These are phyloP conservation scores for Cymodocea nodosa DNA, from an alignment of 116 monocot genomes.

Conservation along the genomic window DNA sequence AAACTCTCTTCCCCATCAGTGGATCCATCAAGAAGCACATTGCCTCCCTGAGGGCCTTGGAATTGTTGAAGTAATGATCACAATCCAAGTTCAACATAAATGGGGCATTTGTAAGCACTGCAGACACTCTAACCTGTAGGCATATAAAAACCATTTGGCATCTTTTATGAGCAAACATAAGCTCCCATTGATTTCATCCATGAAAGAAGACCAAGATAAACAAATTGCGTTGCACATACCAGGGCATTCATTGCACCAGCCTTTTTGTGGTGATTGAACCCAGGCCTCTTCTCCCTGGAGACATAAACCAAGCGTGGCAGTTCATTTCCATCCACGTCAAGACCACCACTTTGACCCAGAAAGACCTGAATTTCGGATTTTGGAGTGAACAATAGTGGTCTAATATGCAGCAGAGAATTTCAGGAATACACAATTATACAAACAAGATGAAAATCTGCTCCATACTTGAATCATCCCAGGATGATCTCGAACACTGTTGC, in stretches of 20 bases:
- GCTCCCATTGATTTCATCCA: not conserved
- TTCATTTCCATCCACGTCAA: slow-evolving; percentile 71
- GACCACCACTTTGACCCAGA: slow-evolving; percentile 78
- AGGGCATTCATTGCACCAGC: slow-evolving; percentile 84
- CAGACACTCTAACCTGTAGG: slow-evolving; percentile 76
- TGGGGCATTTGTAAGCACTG: slow-evolving; percentile 81
- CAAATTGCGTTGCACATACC: slow-evolving; percentile 15
- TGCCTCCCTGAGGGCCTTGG: slow-evolving; percentile 72
- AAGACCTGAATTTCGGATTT: slow-evolving; percentile 37
- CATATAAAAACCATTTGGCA: not conserved
- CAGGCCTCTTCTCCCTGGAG: slow-evolving; percentile 75
- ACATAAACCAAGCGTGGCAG: slow-evolving; percentile 74
- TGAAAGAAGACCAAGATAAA: not conserved
- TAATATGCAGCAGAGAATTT: not conserved
- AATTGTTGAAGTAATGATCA: slow-evolving; percentile 94
- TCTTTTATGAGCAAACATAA: not conserved
- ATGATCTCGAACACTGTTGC: slow-evolving; percentile 91
- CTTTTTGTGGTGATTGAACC: slow-evolving; percentile 81
- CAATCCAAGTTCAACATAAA: slow-evolving; percentile 91
- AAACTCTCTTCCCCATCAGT: slow-evolving; percentile 68
- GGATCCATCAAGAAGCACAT: slow-evolving; percentile 99
- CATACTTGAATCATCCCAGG: slow-evolving; percentile 95
- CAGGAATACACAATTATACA: not conserved
- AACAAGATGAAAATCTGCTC: not conserved
- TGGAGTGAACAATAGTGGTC: not conserved